Base-by-base conservation (phyloP, 2,329 filamentous ascomycete genomes). In the Coniochaeta hoffmannii region DNA sequence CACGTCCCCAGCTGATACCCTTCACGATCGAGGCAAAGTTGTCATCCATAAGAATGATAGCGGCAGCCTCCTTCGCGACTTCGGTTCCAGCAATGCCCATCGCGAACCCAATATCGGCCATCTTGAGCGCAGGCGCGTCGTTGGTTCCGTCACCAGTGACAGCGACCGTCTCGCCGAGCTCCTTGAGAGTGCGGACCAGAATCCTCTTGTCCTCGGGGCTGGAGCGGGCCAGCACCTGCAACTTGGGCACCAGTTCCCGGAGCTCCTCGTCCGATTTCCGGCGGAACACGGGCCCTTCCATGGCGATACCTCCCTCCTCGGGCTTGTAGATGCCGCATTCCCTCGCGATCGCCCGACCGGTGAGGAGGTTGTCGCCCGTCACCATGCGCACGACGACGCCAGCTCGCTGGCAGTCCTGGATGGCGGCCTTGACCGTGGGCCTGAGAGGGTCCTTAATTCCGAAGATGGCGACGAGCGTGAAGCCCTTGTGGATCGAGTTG, bases 361-460 rank as follows among this genome's bases (percentile, higher is more conserved):
- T 87, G 24, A 79, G 73, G 59, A 87, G 70, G 60, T 87, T 87
- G 24, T 53, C 50, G 15, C 50, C 50, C 17, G 86, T 89, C 52
- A 89, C 86, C 86, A 89, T 89, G 62, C 86, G 85, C 50, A 89
- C 85, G 55, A 82, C 76, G 15, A 90, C 86, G 55, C 87, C 87
- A 17, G 87, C 87, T 26, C 76, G 76, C 61, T 85, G 80, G 59
- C 86, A 89, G 64, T 82, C 81, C 57, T 76, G 73, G 55, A 90
- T 87, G 46, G 87, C 87, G 50, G 82, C 78, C 14, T 82, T 76
- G 22, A 90, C 87, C 61, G 86, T 85, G 6, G 80, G 77, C 55
- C 87, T 77, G 17, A 90, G 80, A 32, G 87, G 87, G 67, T 90
- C 87, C 65, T 89, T 86, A 64, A 90, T 90, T 62, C 87, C 87